Percentiles rank a stretch among this genome's conserved stretches.
phyloP scores from a whole-genome alignment of 73 alveolate species.

The Tetrahymena malaccensis region DNA sequence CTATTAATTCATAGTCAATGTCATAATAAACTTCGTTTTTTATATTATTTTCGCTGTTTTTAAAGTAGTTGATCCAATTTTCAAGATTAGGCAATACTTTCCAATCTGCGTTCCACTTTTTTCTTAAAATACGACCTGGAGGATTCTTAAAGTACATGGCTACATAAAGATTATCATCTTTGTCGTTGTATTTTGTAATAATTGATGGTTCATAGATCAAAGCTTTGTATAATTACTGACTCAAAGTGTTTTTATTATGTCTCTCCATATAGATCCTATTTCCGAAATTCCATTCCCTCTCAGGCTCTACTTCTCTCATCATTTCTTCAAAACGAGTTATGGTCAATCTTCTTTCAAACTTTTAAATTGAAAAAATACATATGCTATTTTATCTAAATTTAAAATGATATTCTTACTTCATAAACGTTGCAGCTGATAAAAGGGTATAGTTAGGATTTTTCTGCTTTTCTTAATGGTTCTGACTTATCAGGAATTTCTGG shows the following conservation, averaged over 20 bases:
- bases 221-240: slow-evolving; percentile 54
- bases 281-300: slow-evolving; percentile 54
- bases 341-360: slow-evolving; percentile 63
- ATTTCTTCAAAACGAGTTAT: slow-evolving; percentile 49
- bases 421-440: slow-evolving; percentile 58
- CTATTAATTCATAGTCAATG: slow-evolving; percentile 77
- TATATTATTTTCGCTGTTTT: slow-evolving; percentile 3
- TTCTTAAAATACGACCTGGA: slow-evolving; percentile 35
- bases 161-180: slow-evolving; percentile 68
- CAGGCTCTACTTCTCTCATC: slow-evolving; percentile 50
- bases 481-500: slow-evolving; percentile 74
- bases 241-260: slow-evolving; percentile 41
- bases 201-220: slow-evolving; percentile 63
- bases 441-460: slow-evolving; percentile 60
- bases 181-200: slow-evolving; percentile 50
- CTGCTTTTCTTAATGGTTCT: slow-evolving; percentile 61
- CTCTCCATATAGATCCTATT: slow-evolving; percentile 65
- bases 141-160: slow-evolving; percentile 57
- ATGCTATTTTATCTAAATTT: too few species aligned
- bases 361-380: neutral
- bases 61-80: slow-evolving; percentile 55
- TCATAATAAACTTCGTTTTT: slow-evolving; percentile 44
- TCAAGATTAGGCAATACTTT: slow-evolving; percentile 75
- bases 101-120: slow-evolving; percentile 76
- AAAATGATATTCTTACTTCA: slow-evolving; percentile 7